Percentiles rank a stretch among this genome's conserved stretches.
These are phyloP conservation scores for Graphilbum sp. DNA, from an alignment of 2,329 filamentous ascomycete genomes.

Conservation along the genomic window DNA sequence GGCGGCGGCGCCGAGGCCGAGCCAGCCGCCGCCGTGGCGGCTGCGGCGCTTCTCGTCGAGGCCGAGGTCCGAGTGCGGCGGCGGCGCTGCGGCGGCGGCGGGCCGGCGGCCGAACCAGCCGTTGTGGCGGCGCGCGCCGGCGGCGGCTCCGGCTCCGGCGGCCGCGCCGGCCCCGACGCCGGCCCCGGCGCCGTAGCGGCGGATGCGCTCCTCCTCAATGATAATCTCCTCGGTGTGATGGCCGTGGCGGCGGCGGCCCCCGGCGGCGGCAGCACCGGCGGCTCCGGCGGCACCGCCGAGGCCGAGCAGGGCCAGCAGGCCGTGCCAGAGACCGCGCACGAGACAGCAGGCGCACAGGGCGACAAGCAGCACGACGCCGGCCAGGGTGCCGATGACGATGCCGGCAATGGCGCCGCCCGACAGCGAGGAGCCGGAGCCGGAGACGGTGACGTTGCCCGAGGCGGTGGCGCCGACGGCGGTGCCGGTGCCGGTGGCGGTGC, in stretches of 20 bases:
- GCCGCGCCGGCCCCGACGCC: too few relatives aligned
- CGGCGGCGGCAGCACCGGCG: too few relatives aligned
- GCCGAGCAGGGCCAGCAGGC: conserved; percentile 43
- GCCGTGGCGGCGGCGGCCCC: too few relatives aligned
- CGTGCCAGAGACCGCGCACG: conserved; percentile 43
- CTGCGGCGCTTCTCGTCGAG: conserved; percentile 28
- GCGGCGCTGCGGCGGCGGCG: conserved; percentile 3
- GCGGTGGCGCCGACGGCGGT: conserved; percentile 31
- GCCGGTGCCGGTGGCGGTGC: conserved; percentile 33
- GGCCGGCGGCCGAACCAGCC: conserved; percentile 37
- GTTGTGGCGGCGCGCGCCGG: too few relatives aligned
- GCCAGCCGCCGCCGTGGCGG: conserved; percentile 31
- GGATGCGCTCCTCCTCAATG: conserved; percentile 42
- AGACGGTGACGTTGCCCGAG: conserved; percentile 19
- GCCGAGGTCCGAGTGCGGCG: too few relatives aligned
- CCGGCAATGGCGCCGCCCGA: conserved; percentile 63
- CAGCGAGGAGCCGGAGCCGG: conserved; percentile 25
- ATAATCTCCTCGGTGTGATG: conserved; percentile 30
- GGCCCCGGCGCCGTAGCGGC: conserved; percentile 31
- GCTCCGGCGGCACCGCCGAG: conserved; percentile 36
- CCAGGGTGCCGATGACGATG: conserved; percentile 60
- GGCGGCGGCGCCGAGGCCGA: conserved; percentile 34
- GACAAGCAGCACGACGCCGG: conserved; percentile 48
- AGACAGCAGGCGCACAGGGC: conserved; percentile 64
- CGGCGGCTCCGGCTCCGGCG: conserved; percentile 13